Evolutionary conservation across 192 early-diverging fungal species (phyloP).

Genomic region (Coemansia sp.): DNA sequence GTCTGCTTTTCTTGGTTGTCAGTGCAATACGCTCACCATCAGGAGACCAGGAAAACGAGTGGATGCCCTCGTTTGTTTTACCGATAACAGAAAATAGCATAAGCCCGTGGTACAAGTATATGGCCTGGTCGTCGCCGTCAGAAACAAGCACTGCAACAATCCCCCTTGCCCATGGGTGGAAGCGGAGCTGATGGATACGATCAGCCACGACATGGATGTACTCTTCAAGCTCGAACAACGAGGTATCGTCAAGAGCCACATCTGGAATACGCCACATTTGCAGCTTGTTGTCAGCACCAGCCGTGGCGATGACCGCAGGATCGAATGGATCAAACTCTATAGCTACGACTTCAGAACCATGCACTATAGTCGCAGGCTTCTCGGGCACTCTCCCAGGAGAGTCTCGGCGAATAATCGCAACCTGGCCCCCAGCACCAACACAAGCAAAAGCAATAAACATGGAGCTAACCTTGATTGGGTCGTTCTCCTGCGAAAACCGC

Average conservation of each 20-base stretch:
- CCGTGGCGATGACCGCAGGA: slow-evolving; percentile 39
- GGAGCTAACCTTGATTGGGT: slow-evolving; percentile 53
- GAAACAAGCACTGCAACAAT: slow-evolving; percentile 39
- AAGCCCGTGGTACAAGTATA: slow-evolving; percentile 45
- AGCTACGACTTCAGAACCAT: slow-evolving; percentile 62
- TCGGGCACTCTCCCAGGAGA: slow-evolving; percentile 65
- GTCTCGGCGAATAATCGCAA: slow-evolving; percentile 68
- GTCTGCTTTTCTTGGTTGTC: slow-evolving; percentile 63
- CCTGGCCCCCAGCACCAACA: slow-evolving; percentile 76
- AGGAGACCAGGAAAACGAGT: slow-evolving; percentile 61
- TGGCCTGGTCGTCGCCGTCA: slow-evolving; percentile 21
- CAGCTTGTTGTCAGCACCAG: slow-evolving; percentile 36
- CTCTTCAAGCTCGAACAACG: slow-evolving; percentile 44
- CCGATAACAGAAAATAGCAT: slow-evolving; percentile 35
- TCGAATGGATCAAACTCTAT: slow-evolving; percentile 80
- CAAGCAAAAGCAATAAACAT: slow-evolving; percentile 74
- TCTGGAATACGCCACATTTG: slow-evolving; percentile 53
- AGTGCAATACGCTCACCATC: slow-evolving; percentile 71
- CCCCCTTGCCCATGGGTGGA: slow-evolving; percentile 38
- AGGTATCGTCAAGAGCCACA: slow-evolving; percentile 16
- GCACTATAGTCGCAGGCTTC: slow-evolving; percentile 31
- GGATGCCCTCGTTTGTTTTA: slow-evolving; percentile 34
- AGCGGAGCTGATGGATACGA: slow-evolving; percentile 42
- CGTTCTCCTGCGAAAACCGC: slow-evolving; percentile 40
- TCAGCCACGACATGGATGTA: slow-evolving; percentile 43